A percentile compares a stretch with the other conserved stretches of the same genome.
These are phyloP conservation scores for Cladophialophora bantiana DNA, from an alignment of 2,329 filamentous ascomycete species.

Conservation along the genomic window DNA sequence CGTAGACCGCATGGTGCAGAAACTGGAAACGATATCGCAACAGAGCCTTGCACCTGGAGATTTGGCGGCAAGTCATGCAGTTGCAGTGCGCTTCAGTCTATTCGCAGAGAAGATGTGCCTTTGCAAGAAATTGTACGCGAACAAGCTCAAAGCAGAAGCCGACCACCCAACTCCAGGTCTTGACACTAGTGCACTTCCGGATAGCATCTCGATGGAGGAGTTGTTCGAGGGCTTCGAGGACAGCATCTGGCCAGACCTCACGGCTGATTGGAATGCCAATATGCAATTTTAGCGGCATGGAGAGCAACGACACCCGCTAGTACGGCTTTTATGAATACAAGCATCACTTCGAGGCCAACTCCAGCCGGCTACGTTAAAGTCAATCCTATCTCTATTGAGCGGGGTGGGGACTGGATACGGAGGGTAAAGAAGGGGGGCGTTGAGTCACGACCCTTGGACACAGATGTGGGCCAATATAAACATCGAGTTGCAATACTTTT, in stretches of 20 bases:
- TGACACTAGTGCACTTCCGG: background rate
- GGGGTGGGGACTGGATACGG: constrained; percentile 1
- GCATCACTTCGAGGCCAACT: background rate
- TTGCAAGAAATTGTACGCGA: constrained; percentile 34
- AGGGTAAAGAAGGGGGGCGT: background rate
- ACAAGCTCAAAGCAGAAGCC: constrained; percentile 31
- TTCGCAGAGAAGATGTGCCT: constrained; percentile 26
- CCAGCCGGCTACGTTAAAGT: background rate
- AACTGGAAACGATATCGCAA: constrained; percentile 33
- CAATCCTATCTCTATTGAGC: background rate
- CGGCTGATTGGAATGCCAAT: constrained; percentile 24
- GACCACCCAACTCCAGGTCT: background rate
- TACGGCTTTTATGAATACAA: background rate
- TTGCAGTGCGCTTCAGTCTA: constrained; percentile 21
- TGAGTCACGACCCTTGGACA: background rate
- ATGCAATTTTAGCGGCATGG: constrained; percentile 15
- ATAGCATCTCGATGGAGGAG: constrained; percentile 8
- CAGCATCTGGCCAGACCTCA: constrained; percentile 30
- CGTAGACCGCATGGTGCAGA: constrained; percentile 32
- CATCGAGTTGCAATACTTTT: background rate
- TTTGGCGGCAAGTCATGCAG: constrained; percentile 4
- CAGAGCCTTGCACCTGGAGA: constrained; percentile 1
- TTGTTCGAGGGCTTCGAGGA: constrained; percentile 27
- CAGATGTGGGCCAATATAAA: background rate
- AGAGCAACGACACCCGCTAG: background rate